These are phyloP conservation scores for Amanita molliuscula DNA, from an alignment of 768 basidiomycete genomes.

Conservation along the genomic window DNA sequence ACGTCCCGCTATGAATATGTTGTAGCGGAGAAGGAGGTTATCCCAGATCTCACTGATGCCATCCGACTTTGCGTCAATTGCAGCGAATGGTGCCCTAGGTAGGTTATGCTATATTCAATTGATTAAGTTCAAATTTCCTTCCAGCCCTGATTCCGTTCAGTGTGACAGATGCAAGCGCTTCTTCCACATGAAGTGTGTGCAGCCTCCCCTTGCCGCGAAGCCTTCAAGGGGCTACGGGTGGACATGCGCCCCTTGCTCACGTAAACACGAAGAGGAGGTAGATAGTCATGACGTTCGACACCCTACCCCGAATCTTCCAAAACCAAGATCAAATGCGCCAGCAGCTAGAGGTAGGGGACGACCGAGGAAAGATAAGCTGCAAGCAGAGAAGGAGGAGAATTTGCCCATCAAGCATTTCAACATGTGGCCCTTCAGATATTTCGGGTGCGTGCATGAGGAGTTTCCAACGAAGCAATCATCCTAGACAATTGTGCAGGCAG, in stretches of 20 bases:
- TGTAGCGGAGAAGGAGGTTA: conserved; percentile 87
- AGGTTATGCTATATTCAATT: conserved; percentile 18
- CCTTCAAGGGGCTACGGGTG: conserved; percentile 95
- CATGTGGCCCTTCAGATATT: conserved; percentile 94
- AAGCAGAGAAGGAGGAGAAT: conserved; percentile 71
- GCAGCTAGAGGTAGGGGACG: conserved; percentile 63
- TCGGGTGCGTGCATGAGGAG: conserved; percentile 55
- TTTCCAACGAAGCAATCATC: background rate
- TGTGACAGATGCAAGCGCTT: conserved; percentile 88
- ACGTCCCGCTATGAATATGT: conserved; percentile 87
- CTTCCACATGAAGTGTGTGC: conserved; percentile 93
- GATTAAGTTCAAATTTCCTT: conserved; percentile 3
- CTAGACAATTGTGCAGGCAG: conserved; percentile 36
- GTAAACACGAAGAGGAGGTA: conserved; percentile 78
- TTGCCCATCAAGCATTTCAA: conserved; percentile 76
- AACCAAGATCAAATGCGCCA: conserved; percentile 63
- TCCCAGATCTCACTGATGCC: conserved; percentile 80
- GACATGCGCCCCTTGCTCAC: conserved; percentile 92
- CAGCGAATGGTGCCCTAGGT: conserved; percentile 84
- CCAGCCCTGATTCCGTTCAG: conserved; percentile 74
- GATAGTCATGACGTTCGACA: conserved; percentile 65
- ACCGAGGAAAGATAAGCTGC: conserved; percentile 63
- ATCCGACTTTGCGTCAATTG: conserved; percentile 84
- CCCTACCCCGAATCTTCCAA: conserved; percentile 32
- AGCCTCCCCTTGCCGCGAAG: conserved; percentile 83